Evolutionary conservation across 345 rosid genomes (phyloP), one percentile per base, ranked within the genome.

Genomic region (Euphorbia peplus): DNA sequence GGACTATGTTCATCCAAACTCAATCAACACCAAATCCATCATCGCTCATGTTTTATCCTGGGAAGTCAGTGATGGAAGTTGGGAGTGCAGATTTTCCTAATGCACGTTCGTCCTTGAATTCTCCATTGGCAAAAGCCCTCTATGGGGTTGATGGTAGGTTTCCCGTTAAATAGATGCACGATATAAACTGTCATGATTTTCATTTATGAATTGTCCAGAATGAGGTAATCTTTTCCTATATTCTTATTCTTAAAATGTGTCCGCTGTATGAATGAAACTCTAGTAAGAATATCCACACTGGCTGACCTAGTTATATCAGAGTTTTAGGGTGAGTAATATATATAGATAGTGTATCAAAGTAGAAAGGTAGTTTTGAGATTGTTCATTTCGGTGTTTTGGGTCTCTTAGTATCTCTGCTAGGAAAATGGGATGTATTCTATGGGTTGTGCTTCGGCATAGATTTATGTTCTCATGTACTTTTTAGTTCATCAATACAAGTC

Each of bases 61-160:
- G 97, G 54, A 88, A 88, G 81, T 81, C 90, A 3, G 92, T 95
- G 32, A 95, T 95, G 99, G 93, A 91, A 14, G 83, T 85, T 48
- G 99, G 99, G 7, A 95, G 99, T 62, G 75, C 91, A 1, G 97
- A 95, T 77, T 95, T 91, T 58, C 99, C 99, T 0, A 95, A 86
- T 72, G 78, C 89, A 35, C 96, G 97, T 58, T 67, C 89, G 3
- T 89, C 96, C n/a, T 74, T 91, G 90, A 75, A 62, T 69, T 91
- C 97, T 2, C 85, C 96, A 0, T 76, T 95, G 56, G 99, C 97
- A 1, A 88, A 83, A 70, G 73, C 95, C 72, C 79, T 95, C 54
- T 95, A 75, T 64, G 88, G 85, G 39, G 82, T 91, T 53, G 97
- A 95, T 63, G 96, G 99, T 89, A 72, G 67, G 67, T 55, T n/a